Conservation (phyloP, 768 basidiomycete species). For the Calocera cornea region DNA sequence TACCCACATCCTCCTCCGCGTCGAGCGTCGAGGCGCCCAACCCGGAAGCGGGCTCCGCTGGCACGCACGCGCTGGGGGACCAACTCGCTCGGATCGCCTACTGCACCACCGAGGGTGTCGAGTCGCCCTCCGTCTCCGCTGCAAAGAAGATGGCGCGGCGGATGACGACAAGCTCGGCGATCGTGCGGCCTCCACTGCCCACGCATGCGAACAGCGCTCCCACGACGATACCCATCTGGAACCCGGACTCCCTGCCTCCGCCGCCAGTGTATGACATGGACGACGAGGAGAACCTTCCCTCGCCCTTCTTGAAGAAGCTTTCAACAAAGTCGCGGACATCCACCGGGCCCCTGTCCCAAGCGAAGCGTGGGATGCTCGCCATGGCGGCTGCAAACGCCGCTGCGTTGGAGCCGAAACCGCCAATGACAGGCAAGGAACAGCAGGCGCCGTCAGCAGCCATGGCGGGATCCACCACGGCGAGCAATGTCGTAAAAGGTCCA, state of each 20-base stretch:
- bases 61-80: background rate
- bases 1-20: background rate
- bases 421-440: background rate
- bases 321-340: background rate
- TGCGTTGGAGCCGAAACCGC: background rate
- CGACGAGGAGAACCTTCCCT: conserved; percentile 76
- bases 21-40: background rate
- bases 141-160: conserved; percentile 1
- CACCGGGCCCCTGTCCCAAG: background rate
- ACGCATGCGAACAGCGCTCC: background rate
- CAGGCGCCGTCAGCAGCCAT: background rate
- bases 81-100: background rate
- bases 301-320: conserved; percentile 53
- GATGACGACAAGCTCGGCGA: background rate
- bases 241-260: conserved; percentile 11
- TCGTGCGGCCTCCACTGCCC: background rate
- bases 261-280: conserved; percentile 48
- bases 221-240: conserved; percentile 4
- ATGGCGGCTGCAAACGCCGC: background rate
- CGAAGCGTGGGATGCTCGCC: background rate
- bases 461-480: background rate
- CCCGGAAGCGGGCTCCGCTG: background rate
- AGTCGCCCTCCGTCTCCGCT: background rate
- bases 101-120: background rate
- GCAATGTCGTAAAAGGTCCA: background rate